Evolutionary conservation across 176 grass and related monocot genomes (phyloP).

Genomic region (Carex littledalei): DNA sequence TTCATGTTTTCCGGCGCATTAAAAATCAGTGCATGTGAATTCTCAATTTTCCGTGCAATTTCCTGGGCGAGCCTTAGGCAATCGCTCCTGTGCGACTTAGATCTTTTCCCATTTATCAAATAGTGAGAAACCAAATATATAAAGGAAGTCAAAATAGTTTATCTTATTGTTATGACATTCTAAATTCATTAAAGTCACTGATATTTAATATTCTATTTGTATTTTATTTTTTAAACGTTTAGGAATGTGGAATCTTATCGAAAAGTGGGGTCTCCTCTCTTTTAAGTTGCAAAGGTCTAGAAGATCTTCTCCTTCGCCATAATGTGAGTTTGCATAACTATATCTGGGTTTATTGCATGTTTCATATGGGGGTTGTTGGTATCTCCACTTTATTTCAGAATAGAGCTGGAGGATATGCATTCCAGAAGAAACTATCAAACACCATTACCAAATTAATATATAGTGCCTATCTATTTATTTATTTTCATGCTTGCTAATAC

Average conservation of each 20-base stretch:
- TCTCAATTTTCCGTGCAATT: no score
- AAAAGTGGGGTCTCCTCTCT: slow-evolving; percentile 59
- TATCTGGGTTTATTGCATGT: not conserved
- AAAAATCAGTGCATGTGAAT: no score
- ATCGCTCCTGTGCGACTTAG: no score
- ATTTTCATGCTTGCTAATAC: not conserved
- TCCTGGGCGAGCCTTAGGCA: no score
- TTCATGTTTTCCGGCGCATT: no score
- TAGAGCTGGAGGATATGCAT: not conserved
- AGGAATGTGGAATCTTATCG: slow-evolving; percentile 83
- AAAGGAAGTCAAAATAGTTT: not conserved
- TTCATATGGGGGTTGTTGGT: not conserved
- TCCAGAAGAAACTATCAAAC: not conserved
- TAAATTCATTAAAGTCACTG: not conserved
- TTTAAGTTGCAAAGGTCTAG: slow-evolving; percentile 63
- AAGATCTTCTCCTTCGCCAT: slow-evolving; percentile 72
- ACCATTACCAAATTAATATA: not conserved
- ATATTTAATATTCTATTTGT: not conserved
- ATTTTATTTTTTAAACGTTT: slow-evolving; percentile 6
- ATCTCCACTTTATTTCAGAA: not conserved
- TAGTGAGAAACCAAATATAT: not conserved
- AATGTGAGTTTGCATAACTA: slow-evolving; percentile 42
- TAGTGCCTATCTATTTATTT: not conserved
- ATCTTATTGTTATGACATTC: not conserved
- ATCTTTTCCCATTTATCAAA: not conserved